Evolutionary conservation across 441 rosid genomes (phyloP).

Genomic region (Omphalea diandra): DNA sequence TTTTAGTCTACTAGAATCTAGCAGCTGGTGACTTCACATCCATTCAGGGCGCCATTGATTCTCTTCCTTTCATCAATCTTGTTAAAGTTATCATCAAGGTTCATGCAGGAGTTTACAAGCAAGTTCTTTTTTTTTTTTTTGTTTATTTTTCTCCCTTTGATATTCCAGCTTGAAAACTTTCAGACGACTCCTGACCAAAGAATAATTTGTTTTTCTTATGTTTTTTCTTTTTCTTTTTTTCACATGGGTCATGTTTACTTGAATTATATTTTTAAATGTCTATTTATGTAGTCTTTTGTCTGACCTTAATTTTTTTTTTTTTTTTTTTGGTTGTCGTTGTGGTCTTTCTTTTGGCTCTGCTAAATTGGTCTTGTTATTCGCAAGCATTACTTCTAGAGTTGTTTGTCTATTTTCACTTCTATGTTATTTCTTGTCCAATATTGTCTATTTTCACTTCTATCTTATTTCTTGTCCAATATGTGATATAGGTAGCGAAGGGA

Average conservation of each 20-base stretch:
- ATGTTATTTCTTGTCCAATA: slow-evolving; percentile 7
- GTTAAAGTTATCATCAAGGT: slow-evolving; percentile 91
- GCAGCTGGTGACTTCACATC: slow-evolving; percentile 74
- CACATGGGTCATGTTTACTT: background rate
- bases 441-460: no score
- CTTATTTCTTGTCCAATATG: no score
- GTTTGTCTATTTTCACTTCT: slow-evolving; percentile 30
- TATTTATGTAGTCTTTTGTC: no score
- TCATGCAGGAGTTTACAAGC: slow-evolving; percentile 93
- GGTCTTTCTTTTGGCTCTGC: slow-evolving; percentile 19
- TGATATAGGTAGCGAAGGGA: background rate
- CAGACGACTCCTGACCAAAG: no score
- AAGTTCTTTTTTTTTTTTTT: slow-evolving; percentile 29
- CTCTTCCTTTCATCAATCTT: slow-evolving; percentile 79
- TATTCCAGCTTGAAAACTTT: no score
- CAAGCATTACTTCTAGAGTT: slow-evolving; percentile 22
- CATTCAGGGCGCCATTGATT: slow-evolving; percentile 92
- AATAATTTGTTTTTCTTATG: no score
- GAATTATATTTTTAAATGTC: slow-evolving; percentile 1
- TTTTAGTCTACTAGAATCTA: slow-evolving; percentile 59
- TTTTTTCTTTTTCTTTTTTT: background rate
- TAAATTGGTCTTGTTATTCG: slow-evolving; percentile 20
- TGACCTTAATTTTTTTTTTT: no score
- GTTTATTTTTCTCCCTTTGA: no score
- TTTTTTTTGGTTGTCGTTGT: slow-evolving; percentile 6